Evolutionary conservation across 2,329 filamentous ascomycete species (phyloP), one percentile per base, ranked within the genome.

Genomic region (Madurella mycetomatis): DNA sequence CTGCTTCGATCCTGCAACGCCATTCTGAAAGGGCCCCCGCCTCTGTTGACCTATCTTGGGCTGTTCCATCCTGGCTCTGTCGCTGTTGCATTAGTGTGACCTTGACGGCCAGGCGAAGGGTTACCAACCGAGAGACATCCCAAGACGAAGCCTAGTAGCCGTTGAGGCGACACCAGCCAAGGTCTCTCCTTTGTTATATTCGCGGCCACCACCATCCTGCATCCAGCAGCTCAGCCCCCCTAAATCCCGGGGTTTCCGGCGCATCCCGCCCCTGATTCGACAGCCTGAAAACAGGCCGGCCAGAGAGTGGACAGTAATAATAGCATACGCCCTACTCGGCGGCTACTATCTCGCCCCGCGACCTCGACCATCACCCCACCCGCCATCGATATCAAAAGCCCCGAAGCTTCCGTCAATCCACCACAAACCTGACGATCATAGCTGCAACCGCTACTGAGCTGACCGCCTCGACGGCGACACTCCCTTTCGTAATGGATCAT

Each of bases 401-500:
- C 17, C 39, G 3, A 40, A 34, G n/a, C 19, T 25, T 18, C 30
- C 8, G 30, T 41, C 7, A 30, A 31, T 52, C n/a, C 8, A 16
- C 42, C 30, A 18, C 51, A 31, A 46, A 15, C 13, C 41, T 15
- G 41, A 17, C n/a, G 19, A 44, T 51, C 16, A 4, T 37, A n/a
- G 13, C 42, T 25, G n/a, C 39, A 44, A 45, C 31, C 45, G 45
- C 41, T 9, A 49, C 17, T 37, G 50, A 16, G 37, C 47, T 17
- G 44, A 41, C 54, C 47, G 50, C 19, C 54, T 51, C 41, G 18
- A 41, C 50, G 51, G 53, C 56, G 32, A 43, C 42, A 30, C n/a
- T 13, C 13, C 13, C 19, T 39, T 31, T 41, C 59, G 61, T 58
- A 48, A 80, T 80, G 77, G 76, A 82, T 62, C 78, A 76, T 58